Conservation (phyloP, 305 asterid species). For the Salvia sclarea region DNA sequence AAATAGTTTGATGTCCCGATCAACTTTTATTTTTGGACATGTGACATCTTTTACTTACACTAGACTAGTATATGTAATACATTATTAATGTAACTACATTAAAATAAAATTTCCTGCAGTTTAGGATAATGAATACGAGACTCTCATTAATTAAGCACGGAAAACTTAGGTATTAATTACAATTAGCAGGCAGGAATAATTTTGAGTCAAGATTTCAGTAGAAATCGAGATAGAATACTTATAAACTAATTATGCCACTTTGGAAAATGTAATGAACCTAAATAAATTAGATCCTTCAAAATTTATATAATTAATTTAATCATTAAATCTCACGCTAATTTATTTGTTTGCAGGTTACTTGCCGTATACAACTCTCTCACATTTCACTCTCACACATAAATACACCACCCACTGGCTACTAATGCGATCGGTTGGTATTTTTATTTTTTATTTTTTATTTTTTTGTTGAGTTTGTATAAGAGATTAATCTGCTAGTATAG, state of each 20-base stretch:
- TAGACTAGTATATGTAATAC: neutral
- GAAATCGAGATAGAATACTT: neutral
- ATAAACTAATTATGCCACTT: neutral
- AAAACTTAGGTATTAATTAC: slow-evolving; percentile 1
- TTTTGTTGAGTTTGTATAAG: too few relatives aligned
- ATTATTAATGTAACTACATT: neutral
- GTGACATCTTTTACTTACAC: neutral
- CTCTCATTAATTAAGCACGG: slow-evolving; percentile 11
- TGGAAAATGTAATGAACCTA: slow-evolving; percentile 11
- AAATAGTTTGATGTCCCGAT: neutral
- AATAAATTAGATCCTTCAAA: slow-evolving; percentile 35
- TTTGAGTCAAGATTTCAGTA: neutral
- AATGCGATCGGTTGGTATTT: too few relatives aligned
- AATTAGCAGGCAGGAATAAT: neutral
- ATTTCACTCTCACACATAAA: neutral
- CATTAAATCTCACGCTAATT: neutral
- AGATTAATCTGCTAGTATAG: too few relatives aligned
- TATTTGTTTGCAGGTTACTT: slow-evolving; percentile 7
- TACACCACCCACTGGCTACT: neutral
- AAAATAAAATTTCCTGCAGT: neutral
- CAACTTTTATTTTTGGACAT: neutral
- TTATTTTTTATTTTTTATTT: too few relatives aligned
- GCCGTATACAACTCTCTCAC: slow-evolving; percentile 12
- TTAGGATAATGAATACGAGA: neutral
- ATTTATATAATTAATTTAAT: neutral